Evolutionary conservation across 768 basidiomycete species (phyloP).

Genomic region (Asterophora lycoperdoides): DNA sequence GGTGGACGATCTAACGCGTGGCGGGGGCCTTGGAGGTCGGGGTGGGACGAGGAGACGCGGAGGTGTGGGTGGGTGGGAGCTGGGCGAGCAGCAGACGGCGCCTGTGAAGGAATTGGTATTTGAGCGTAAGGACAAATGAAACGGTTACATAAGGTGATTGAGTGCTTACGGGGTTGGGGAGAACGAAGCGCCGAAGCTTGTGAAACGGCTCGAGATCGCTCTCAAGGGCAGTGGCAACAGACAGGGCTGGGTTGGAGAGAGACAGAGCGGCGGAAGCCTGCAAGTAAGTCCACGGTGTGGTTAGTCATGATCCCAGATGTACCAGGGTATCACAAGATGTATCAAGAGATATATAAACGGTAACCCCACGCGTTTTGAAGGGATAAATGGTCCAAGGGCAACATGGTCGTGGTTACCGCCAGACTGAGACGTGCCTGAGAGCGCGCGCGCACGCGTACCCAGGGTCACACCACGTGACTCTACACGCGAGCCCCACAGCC

Average conservation of each 20-base stretch:
- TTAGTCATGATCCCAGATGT: conserved; percentile 15
- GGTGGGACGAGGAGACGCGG: conserved; percentile 26
- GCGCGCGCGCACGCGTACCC: conserved; percentile 1
- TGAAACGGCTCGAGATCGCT: conserved; percentile 58
- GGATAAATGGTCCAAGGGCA: conserved; percentile 13
- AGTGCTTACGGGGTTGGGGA: conserved; percentile 16
- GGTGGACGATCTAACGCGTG: conserved; percentile 15
- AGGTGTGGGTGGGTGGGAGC: conserved; percentile 18
- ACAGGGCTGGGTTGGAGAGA: conserved; percentile 43
- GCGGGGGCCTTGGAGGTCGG: conserved; percentile 22
- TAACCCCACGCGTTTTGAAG: conserved; percentile 11
- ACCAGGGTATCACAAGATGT: background rate
- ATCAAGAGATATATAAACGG: background rate
- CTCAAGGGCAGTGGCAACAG: conserved; percentile 55
- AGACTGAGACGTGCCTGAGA: conserved; percentile 17
- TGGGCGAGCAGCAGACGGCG: conserved; percentile 16
- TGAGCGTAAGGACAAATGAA: conserved; percentile 9
- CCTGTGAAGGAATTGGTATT: conserved; percentile 15
- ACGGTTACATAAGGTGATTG: conserved; percentile 11
- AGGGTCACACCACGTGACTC: conserved; percentile 25
- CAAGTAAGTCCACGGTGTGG: conserved; percentile 6
- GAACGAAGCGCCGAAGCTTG: conserved; percentile 45
- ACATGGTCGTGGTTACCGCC: conserved; percentile 16
- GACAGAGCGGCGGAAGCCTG: conserved; percentile 57
- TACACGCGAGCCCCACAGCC: background rate